phyloP scores from a whole-genome alignment of 768 basidiomycete genomes.

The Mrakia frigida region DNA sequence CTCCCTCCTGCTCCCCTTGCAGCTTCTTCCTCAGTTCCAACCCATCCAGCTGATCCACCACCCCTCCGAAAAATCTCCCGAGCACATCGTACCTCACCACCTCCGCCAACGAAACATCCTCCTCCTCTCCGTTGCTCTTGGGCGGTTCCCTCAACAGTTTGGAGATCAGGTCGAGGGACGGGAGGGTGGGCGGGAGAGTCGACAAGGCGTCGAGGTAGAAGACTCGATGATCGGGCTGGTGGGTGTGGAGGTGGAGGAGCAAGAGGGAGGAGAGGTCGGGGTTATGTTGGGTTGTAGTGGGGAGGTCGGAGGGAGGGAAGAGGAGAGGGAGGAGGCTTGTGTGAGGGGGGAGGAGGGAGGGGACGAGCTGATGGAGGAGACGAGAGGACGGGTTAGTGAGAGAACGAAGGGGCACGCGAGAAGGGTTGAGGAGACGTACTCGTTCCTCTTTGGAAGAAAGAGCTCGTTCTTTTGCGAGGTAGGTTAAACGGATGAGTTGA shows the following conservation, averaged over 20 bases:
- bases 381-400: neutral
- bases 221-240: neutral
- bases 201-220: constrained; percentile 7
- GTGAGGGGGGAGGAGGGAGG: neutral
- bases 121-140: neutral
- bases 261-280: neutral
- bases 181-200: neutral
- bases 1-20: neutral
- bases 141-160: neutral
- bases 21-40: neutral
- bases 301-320: neutral
- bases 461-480: neutral
- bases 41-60: constrained; percentile 9
- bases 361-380: neutral
- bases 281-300: neutral
- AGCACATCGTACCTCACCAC: constrained; percentile 7
- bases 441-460: neutral
- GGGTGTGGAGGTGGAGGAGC: neutral
- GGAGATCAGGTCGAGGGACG: constrained; percentile 19
- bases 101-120: neutral
- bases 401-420: neutral
- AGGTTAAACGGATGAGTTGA: neutral
- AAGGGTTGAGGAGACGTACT: neutral
- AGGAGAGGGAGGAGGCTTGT: constrained; percentile 4
- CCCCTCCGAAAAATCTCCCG: neutral